phyloP scores from a whole-genome alignment of 2,329 filamentous ascomycete genomes.

The Sporothrix phasma region DNA sequence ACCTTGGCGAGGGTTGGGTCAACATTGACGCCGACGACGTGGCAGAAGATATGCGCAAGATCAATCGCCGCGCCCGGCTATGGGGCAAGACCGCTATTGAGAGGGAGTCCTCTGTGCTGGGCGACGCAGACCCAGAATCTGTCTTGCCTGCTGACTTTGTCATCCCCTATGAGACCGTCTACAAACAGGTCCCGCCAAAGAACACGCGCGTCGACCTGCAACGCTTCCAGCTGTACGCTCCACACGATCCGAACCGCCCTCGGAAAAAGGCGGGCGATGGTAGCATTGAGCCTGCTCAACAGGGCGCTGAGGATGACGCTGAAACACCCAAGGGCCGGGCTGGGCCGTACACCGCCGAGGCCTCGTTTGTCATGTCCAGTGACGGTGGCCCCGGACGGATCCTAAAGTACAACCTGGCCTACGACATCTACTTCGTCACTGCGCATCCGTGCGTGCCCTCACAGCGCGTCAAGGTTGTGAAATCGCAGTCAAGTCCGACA shows the following conservation, averaged over 20 bases:
- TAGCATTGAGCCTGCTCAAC: background rate
- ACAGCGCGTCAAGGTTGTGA: constrained; percentile 46
- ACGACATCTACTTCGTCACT: constrained; percentile 56
- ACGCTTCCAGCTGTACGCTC: constrained; percentile 39
- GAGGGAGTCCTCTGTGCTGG: constrained; percentile 49
- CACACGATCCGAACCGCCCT: constrained; percentile 33
- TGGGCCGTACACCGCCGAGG: constrained; percentile 32
- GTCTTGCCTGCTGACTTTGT: constrained; percentile 53
- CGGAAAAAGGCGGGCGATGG: constrained; percentile 17
- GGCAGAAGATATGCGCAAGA: constrained; percentile 24
- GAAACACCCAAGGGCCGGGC: constrained; percentile 9
- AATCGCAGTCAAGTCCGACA: constrained; percentile 49
- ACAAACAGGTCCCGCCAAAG: constrained; percentile 36
- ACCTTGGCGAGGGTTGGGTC: constrained; percentile 46
- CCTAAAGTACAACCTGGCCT: constrained; percentile 37
- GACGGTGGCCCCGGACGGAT: constrained; percentile 33
- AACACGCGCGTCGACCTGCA: constrained; percentile 40
- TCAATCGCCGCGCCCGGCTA: constrained; percentile 36
- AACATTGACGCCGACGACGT: constrained; percentile 47
- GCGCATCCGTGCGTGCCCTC: constrained; percentile 55
- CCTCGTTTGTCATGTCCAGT: constrained; percentile 33
- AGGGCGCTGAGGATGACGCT: constrained; percentile 18
- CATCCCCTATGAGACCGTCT: constrained; percentile 47
- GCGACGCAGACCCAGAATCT: constrained; percentile 43
- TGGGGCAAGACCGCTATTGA: constrained; percentile 53